Evolutionary conservation across 140 eudicot genomes (phyloP), one percentile per base, ranked within the genome.

Genomic region (Bidens hawaiensis): DNA sequence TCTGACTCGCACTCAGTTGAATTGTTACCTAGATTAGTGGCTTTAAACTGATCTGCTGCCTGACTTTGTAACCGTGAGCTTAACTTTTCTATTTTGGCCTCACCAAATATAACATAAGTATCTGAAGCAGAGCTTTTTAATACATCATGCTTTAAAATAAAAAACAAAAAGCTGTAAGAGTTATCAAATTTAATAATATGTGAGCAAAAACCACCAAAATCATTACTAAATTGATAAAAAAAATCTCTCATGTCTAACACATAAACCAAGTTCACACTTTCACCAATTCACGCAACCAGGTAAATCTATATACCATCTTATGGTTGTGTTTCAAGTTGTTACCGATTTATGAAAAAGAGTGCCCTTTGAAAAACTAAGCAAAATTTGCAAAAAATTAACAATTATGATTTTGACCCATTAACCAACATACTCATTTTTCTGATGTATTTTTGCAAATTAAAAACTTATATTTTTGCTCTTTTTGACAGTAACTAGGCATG

Each of bases 21-120:
- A n/a, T n/a, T n/a, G n/a, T n/a, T n/a, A n/a, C n/a, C n/a, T n/a
- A n/a, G n/a, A n/a, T 82, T 68, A 49, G 84, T 77, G 54, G 82
- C 77, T 62, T 75, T 82, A 45, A 82, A 82, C 34, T 82, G 87
- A 76, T 78, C 83, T 2, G 87, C 81, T 33, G 87, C 83, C 18
- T 82, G 83, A 36, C 73, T 82, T 67, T 78, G 83, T 38, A n/a
- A n/a, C n/a, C n/a, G n/a, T n/a, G 84, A 82, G 69, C 82, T 78
- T 79, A n/a, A n/a, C n/a, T n/a, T n/a, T n/a, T n/a, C n/a, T n/a
- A n/a, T n/a, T n/a, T n/a, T n/a, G n/a, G n/a, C n/a, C n/a, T n/a
- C n/a, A n/a, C n/a, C n/a, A n/a, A n/a, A n/a, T n/a, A n/a, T n/a
- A n/a, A n/a, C n/a, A 82, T n/a, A n/a, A n/a, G n/a, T n/a, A n/a